Conservation (phyloP, 2,329 filamentous ascomycete species). For the Aspergillus sp. region DNA sequence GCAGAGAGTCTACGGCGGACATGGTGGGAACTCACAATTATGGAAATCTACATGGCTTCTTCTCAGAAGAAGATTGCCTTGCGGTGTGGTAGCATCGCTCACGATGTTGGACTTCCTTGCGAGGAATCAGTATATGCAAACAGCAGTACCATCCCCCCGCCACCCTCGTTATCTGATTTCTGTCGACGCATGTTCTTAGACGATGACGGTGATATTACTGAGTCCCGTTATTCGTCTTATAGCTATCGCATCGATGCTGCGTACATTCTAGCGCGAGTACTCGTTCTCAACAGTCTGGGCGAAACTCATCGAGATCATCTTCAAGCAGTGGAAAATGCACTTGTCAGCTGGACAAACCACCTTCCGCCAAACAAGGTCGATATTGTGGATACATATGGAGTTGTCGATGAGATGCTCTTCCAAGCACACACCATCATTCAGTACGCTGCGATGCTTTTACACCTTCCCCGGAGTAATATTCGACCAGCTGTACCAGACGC, state of each 20-base stretch:
- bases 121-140: constrained; percentile 57
- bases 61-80: constrained; percentile 43
- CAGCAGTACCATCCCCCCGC: constrained; percentile 50
- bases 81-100: constrained; percentile 62
- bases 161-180: constrained; percentile 49
- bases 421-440: constrained; percentile 33
- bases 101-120: constrained; percentile 67
- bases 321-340: constrained; percentile 49
- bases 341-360: constrained; percentile 70
- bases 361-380: constrained; percentile 64
- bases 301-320: constrained; percentile 46
- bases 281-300: constrained; percentile 40
- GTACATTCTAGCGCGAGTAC: constrained; percentile 67
- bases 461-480: constrained; percentile 70
- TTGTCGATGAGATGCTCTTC: constrained; percentile 59
- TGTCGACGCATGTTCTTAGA: constrained; percentile 59
- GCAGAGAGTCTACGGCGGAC: constrained; percentile 81
- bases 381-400: constrained; percentile 60
- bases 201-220: constrained; percentile 47
- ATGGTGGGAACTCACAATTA: constrained; percentile 76
- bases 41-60: constrained; percentile 73
- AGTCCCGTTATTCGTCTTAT: constrained; percentile 63
- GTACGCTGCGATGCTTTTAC: constrained; percentile 59
- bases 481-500: constrained; percentile 20
- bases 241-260: constrained; percentile 75